A percentile compares a stretch with the other conserved stretches of the same genome.
These are phyloP conservation scores for Colletotrichum sp. DNA, from an alignment of 2,329 filamentous ascomycete genomes.

Conservation along the genomic window DNA sequence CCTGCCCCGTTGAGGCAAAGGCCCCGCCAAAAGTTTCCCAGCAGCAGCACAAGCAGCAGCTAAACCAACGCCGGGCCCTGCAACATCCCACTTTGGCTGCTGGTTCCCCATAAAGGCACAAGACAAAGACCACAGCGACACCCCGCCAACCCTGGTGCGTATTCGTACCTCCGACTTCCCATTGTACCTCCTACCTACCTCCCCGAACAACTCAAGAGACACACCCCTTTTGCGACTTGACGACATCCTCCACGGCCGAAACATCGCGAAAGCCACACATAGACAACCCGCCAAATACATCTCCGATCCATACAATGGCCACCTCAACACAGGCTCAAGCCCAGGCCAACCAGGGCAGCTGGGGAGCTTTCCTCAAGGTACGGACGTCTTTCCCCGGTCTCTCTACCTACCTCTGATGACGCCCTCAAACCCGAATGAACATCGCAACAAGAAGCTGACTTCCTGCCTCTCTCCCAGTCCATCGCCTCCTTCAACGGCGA, in stretches of 20 bases:
- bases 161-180: neutral
- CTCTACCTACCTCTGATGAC: neutral
- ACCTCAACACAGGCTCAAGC: slow-evolving; percentile 7
- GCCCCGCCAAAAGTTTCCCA: neutral
- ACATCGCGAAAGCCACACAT: neutral
- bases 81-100: neutral
- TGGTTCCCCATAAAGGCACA: neutral
- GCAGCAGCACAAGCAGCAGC: neutral
- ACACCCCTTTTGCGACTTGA: neutral
- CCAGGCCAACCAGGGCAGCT: slow-evolving; percentile 8
- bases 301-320: neutral
- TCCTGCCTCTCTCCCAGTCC: slow-evolving; percentile 49
- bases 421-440: neutral
- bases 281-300: neutral
- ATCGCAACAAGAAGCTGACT: neutral
- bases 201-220: neutral
- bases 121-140: neutral
- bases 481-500: slow-evolving; percentile 85
- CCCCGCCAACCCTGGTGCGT: neutral
- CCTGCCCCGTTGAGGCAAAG: neutral
- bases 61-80: neutral
- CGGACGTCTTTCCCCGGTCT: neutral
- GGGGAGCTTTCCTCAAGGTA: slow-evolving; percentile 20
- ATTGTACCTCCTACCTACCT: neutral
- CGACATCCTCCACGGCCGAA: neutral